Conservation (phyloP, 768 basidiomycete species). For the Flagelloscypha sp. region DNA sequence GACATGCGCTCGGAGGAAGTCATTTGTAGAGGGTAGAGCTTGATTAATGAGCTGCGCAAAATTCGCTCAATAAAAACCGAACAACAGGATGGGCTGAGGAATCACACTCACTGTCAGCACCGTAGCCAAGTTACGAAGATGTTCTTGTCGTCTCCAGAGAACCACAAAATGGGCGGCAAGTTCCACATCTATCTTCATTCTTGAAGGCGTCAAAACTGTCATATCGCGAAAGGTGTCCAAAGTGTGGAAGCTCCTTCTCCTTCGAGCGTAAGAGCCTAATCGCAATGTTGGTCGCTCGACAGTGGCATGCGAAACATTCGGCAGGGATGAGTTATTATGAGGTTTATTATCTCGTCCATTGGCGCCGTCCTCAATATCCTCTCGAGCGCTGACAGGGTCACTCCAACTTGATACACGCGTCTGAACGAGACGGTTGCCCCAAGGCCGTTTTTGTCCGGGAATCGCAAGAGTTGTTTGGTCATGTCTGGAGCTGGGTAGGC, state of each 20-base stretch:
- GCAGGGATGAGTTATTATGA: background rate
- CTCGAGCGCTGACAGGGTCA: constrained; percentile 38
- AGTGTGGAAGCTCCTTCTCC: constrained; percentile 64
- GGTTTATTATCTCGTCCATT: background rate
- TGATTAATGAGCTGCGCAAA: constrained; percentile 37
- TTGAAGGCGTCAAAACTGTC: constrained; percentile 45
- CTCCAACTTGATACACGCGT: constrained; percentile 48
- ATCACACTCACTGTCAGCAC: constrained; percentile 43
- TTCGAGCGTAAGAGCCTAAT: constrained; percentile 13
- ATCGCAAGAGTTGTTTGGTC: constrained; percentile 13
- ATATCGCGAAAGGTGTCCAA: constrained; percentile 38
- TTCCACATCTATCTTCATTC: constrained; percentile 74
- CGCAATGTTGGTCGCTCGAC: constrained; percentile 4
- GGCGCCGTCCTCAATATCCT: constrained; percentile 20
- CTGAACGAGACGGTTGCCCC: constrained; percentile 24
- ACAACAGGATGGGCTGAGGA: background rate
- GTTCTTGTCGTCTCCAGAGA: constrained; percentile 58
- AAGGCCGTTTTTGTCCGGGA: constrained; percentile 32
- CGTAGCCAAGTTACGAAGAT: constrained; percentile 54
- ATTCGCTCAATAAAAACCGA: constrained; percentile 7
- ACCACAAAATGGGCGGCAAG: constrained; percentile 67
- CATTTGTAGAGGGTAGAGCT: constrained; percentile 46
- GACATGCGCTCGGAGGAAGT: constrained; percentile 51
- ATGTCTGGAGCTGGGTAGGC: too few species aligned
- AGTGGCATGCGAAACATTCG: background rate